Evolutionary conservation across 2,329 filamentous ascomycete species (phyloP), one percentile per base, ranked within the genome.

Genomic region (Ophidiomyces ophidiicola): DNA sequence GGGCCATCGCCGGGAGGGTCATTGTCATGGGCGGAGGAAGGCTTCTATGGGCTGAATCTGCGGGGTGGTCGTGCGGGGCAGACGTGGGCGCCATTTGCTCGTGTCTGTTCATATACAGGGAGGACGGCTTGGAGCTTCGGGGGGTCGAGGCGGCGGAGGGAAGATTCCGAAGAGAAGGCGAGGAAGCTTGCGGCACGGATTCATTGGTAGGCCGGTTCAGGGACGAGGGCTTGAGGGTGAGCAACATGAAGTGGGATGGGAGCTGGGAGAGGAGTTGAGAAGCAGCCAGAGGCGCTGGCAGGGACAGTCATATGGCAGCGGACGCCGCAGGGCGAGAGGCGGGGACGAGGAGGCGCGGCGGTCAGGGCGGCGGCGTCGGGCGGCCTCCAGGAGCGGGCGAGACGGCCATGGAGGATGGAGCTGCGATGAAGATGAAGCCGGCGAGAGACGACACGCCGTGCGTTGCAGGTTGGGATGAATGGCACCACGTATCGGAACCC

Each of bases 1-100:
- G 59, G 51, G 63, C 63, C 44, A 49, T 49, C 18, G 45, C 42
- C 8, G 50, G 43, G 20, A 52, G 48, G 30, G 44, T 69, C 71
- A 80, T 74, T 57, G 73, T 72, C 52, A 74, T 72, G 61, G 79
- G 73, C 55, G 80, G 73, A 57, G 80, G 80, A 65, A 83, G 64
- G 52, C 74, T 75, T 23, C 38, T 26, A 14, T 33, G 20, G 11
- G 15, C 17, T 6, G 32, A 30, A n/a, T 41, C 38, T 19, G 42
- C 31, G 20, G 37, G 50, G 46, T 54, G 50, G 32, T 56, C 50
- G 37, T 53, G 53, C 32, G 46, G 14, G 12, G 38, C n/a, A 19
- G 36, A 11, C n/a, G 32, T 10, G 12, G 32, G 39, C n/a, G 28
- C 28, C 24, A 33, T 20, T 19, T 26, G 25, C 32, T 32, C 39